A percentile compares a stretch with the other conserved stretches of the same genome.
phyloP scores from a whole-genome alignment of 345 rosid species.

The Geranium rotundifolium region DNA sequence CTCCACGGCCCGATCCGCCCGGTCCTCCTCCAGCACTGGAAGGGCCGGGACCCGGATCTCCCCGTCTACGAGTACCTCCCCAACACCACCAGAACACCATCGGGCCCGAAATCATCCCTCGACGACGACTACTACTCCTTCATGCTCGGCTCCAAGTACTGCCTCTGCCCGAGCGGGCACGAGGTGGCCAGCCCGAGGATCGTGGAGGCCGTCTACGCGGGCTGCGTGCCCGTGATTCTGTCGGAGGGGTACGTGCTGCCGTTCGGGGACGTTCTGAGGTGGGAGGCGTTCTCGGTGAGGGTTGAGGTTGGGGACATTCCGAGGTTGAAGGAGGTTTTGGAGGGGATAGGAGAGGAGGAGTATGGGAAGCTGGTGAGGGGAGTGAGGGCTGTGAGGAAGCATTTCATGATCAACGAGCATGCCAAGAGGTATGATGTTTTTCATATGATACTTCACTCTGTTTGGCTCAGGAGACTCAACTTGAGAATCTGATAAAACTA shows the following conservation, averaged over 20 bases:
- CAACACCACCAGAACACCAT: background rate
- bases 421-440: slow-evolving; percentile 63
- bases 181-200: slow-evolving; percentile 94
- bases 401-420: slow-evolving; percentile 65
- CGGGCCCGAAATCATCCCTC: slow-evolving; percentile 3
- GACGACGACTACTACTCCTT: slow-evolving; percentile 43
- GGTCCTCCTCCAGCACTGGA: slow-evolving; percentile 61
- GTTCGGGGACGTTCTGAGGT: slow-evolving; percentile 66
- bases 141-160: slow-evolving; percentile 67
- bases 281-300: slow-evolving; percentile 68
- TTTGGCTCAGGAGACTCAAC: slow-evolving; percentile 85
- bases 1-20: slow-evolving; percentile 68
- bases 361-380: slow-evolving; percentile 42
- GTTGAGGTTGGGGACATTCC: slow-evolving; percentile 57
- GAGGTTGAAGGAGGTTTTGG: slow-evolving; percentile 58
- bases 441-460: slow-evolving; percentile 77
- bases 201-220: slow-evolving; percentile 70
- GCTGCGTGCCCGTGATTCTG: slow-evolving; percentile 78
- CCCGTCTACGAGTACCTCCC: slow-evolving; percentile 64
- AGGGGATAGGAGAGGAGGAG: slow-evolving; percentile 42
- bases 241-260: slow-evolving; percentile 64
- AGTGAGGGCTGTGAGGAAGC: slow-evolving; percentile 42
- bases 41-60: slow-evolving; percentile 48
- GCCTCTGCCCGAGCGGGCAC: slow-evolving; percentile 85
- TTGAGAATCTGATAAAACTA: slow-evolving; percentile 18